These are phyloP conservation scores for Talaromyces atroroseus DNA, from an alignment of 2,329 filamentous ascomycete species.

Conservation along the genomic window DNA sequence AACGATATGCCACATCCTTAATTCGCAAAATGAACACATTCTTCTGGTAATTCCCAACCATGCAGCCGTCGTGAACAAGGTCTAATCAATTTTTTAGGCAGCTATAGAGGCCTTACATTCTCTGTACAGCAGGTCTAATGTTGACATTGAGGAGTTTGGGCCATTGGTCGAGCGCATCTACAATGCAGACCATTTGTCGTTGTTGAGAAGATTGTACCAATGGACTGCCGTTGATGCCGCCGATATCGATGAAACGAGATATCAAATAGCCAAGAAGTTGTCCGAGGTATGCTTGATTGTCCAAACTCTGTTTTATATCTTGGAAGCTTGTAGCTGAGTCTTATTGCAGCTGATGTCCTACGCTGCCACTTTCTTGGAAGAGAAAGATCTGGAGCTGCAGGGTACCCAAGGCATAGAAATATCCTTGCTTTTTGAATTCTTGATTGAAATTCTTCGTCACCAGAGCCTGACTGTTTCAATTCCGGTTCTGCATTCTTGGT, in stretches of 20 bases:
- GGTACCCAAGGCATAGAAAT: conserved; percentile 55
- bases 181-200: conserved; percentile 60
- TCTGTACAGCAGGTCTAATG: conserved; percentile 68
- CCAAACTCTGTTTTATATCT: neutral
- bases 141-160: conserved; percentile 71
- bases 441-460: conserved; percentile 73
- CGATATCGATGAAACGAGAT: conserved; percentile 85
- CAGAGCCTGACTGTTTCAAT: conserved; percentile 90
- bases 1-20: conserved; percentile 65
- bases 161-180: conserved; percentile 77
- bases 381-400: conserved; percentile 64
- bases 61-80: neutral
- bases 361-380: conserved; percentile 76
- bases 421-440: conserved; percentile 69
- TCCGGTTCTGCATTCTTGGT: conserved; percentile 85
- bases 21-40: conserved; percentile 63
- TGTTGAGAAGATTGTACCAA: conserved; percentile 69
- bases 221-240: conserved; percentile 75
- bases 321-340: conserved; percentile 1
- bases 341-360: conserved; percentile 70
- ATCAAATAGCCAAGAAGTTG: conserved; percentile 86
- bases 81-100: conserved; percentile 47
- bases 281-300: conserved; percentile 62
- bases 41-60: conserved; percentile 56
- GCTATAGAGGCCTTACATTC: conserved; percentile 79